These are phyloP conservation scores for Phytopythium vexans DNA, from an alignment of 352 stramenopile genomes.

Conservation along the genomic window DNA sequence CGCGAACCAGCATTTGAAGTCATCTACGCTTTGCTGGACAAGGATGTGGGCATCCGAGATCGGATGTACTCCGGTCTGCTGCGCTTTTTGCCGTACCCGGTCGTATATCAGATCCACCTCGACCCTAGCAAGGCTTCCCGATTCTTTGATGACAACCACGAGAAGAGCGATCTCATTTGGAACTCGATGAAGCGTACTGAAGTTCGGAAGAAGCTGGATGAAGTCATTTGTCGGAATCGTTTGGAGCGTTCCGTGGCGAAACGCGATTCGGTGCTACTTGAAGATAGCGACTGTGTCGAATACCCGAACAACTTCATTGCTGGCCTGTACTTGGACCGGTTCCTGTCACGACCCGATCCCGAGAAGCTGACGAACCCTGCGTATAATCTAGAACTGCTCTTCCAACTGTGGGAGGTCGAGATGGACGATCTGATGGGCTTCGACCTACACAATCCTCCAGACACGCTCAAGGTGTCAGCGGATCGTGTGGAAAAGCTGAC, in stretches of 20 bases:
- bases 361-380: slow-evolving; percentile 71
- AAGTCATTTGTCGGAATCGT: slow-evolving; percentile 78
- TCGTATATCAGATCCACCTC: slow-evolving; percentile 83
- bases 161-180: slow-evolving; percentile 84
- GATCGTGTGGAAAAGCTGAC: slow-evolving; percentile 71
- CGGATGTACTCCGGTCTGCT: slow-evolving; percentile 72
- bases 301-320: slow-evolving; percentile 68
- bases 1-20: slow-evolving; percentile 81
- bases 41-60: slow-evolving; percentile 62
- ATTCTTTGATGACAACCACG: slow-evolving; percentile 84
- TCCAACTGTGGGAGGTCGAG: slow-evolving; percentile 66
- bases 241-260: slow-evolving; percentile 70
- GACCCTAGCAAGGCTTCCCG: slow-evolving; percentile 64
- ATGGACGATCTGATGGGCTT: slow-evolving; percentile 53
- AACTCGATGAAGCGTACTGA: slow-evolving; percentile 73
- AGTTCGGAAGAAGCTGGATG: slow-evolving; percentile 71
- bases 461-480: slow-evolving; percentile 41
- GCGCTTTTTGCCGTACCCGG: slow-evolving; percentile 73
- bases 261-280: slow-evolving; percentile 70
- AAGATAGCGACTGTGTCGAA: slow-evolving; percentile 60
- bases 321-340: slow-evolving; percentile 72
- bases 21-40: slow-evolving; percentile 70
- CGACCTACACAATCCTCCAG: slow-evolving; percentile 54
- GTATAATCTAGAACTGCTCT: slow-evolving; percentile 77
- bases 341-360: slow-evolving; percentile 64